Conservation (phyloP, 2,329 filamentous ascomycete genomes). For the Pleoardoris graminearum region DNA sequence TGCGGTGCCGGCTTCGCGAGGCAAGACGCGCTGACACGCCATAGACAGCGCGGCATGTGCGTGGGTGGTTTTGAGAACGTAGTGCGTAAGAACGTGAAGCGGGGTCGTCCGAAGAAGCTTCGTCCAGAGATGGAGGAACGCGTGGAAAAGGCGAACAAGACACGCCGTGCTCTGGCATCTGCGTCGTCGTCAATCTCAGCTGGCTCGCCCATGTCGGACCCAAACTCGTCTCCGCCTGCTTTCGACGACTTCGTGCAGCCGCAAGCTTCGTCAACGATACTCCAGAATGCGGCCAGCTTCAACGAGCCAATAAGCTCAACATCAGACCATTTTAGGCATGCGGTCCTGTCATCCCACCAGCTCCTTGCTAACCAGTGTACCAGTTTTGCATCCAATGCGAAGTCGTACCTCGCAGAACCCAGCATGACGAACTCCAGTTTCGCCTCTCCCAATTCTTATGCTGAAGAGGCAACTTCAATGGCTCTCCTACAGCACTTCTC, state of each 20-base stretch:
- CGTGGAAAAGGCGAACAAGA: constrained; percentile 59
- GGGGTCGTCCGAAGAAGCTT: constrained; percentile 66
- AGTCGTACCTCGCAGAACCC: constrained; percentile 31
- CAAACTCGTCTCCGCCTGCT: constrained; percentile 30
- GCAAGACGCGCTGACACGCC: constrained; percentile 91
- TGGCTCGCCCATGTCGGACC: constrained; percentile 39
- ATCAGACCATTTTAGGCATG: constrained; percentile 40
- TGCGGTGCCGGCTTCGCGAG: constrained; percentile 94
- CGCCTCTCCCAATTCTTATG: constrained; percentile 32
- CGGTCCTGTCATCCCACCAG: not conserved
- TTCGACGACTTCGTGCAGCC: constrained; percentile 30
- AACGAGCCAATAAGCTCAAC: constrained; percentile 33
- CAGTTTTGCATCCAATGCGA: constrained; percentile 39
- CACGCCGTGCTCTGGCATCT: constrained; percentile 48
- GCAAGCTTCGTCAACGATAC: constrained; percentile 22
- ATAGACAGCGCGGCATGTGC: constrained; percentile 95
- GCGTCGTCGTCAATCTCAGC: constrained; percentile 40
- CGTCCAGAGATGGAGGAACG: constrained; percentile 63
- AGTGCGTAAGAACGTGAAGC: constrained; percentile 67
- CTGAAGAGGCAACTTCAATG: constrained; percentile 35
- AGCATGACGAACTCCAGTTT: constrained; percentile 31
- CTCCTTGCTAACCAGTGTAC: constrained; percentile 18
- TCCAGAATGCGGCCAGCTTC: constrained; percentile 33
- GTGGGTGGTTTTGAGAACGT: constrained; percentile 88
- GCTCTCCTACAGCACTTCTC: constrained; percentile 43